Conservation (phyloP, 805 yeast species). For the Candida namnaoensis region DNA sequence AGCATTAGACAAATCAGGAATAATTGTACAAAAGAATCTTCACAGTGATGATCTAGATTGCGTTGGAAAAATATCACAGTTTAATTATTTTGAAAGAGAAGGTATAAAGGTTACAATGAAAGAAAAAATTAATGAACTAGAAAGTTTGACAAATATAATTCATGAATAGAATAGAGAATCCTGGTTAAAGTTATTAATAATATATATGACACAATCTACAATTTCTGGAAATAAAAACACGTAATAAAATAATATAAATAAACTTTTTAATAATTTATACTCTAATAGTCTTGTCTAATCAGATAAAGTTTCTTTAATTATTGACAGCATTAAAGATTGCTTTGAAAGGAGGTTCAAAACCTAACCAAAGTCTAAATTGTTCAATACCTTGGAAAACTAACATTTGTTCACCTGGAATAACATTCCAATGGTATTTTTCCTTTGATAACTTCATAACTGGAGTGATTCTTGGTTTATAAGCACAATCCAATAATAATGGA, state of each 20-base stretch:
- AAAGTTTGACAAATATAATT: not conserved
- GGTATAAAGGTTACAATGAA: conserved; percentile 20
- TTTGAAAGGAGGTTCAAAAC: conserved; percentile 52
- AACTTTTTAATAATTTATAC: too few relatives aligned
- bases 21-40: conserved; percentile 8
- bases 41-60: conserved; percentile 11
- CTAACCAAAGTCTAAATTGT: conserved; percentile 77
- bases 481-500: conserved; percentile 77
- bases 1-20: conserved; percentile 6
- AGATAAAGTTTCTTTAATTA: conserved; percentile 1
- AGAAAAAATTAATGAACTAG: conserved; percentile 16
- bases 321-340: conserved; percentile 55
- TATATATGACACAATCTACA: too few relatives aligned
- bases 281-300: too few relatives aligned
- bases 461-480: conserved; percentile 84
- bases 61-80: conserved; percentile 5
- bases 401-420: conserved; percentile 89
- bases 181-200: too few relatives aligned
- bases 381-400: conserved; percentile 87
- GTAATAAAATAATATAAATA: too few relatives aligned
- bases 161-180: not conserved
- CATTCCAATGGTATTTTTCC: conserved; percentile 59
- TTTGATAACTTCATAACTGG: conserved; percentile 77
- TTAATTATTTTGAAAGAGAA: conserved; percentile 28
- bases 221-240: too few relatives aligned